Evolutionary conservation across 164 flowering plant genomes (phyloP), one percentile per base, ranked within the genome.

Genomic region (Stephania yunnanensis): DNA sequence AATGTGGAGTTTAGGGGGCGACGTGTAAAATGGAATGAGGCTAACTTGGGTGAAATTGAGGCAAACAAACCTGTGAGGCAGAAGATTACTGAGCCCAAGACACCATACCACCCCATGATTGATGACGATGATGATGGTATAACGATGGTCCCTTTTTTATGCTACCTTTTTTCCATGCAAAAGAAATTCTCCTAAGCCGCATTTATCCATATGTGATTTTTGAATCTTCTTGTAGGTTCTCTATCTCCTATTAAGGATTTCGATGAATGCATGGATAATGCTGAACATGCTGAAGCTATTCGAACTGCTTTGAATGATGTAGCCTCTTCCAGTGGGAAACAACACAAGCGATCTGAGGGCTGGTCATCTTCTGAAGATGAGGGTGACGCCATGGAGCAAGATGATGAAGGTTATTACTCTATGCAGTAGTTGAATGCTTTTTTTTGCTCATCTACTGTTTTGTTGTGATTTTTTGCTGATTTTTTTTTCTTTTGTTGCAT

Each of bases 21-120:
- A 10, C 55, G 87, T 65, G 97, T 96, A 44, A 85, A 77, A 76
- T 96, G 99, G 99, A 82, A 96, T 91, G 99, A 96, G 78, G 89
- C 86, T 63, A 96, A 94, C 83, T 76, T 96, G 76, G 90, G 81
- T 52, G 93, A 94, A 80, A 96, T 96, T 75, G 99, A 96, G 85
- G 86, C 92, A 69, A 93, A 87, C 75, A 96, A 96, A 80, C 99
- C 99, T 72, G 93, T 89, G 46, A 92, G 99, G 86, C 98, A 96
- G 88, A 96, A 96, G 85, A 96, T 96, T 25, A 91, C 97, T 71
- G 99, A 96, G 83, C 99, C 99, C 55, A 96, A 96, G 93, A 96
- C 99, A 11, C 99, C 99, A 10, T 96, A 89, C 82, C 99, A 92
- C 82, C 95, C 85, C 52, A 90, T 91, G 97, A 82, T 87, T 81